A percentile compares a stretch with the other conserved stretches of the same genome.
phyloP scores from a whole-genome alignment of 202 grass and related monocot genomes.

The Setaria viridis region DNA sequence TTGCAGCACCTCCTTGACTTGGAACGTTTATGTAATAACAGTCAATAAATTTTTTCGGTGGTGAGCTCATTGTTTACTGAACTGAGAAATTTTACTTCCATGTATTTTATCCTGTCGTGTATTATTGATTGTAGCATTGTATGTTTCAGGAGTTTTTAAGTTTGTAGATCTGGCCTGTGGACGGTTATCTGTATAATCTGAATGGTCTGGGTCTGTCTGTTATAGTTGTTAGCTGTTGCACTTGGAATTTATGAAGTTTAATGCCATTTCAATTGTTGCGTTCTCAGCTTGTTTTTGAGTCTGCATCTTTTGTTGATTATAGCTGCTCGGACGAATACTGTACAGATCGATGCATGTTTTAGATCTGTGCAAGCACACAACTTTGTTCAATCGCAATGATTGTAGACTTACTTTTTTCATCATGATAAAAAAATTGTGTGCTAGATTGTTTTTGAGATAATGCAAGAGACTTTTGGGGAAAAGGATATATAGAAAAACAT shows the following conservation, averaged over 20 bases:
- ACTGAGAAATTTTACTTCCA: neutral
- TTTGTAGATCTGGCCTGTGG: neutral
- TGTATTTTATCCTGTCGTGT: neutral
- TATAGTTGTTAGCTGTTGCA: neutral
- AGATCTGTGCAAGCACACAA: too few relatives aligned
- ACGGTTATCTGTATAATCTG: too few relatives aligned
- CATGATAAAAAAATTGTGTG: too few relatives aligned
- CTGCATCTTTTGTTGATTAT: neutral
- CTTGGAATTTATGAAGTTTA: neutral
- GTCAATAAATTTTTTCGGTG: constrained; percentile 35
- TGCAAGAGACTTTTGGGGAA: too few relatives aligned
- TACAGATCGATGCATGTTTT: neutral
- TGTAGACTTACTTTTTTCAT: too few relatives aligned
- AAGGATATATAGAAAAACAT: too few relatives aligned
- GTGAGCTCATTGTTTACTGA: neutral
- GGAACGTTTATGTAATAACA: constrained; percentile 1
- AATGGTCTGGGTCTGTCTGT: neutral
- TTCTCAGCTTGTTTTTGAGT: neutral
- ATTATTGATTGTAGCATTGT: neutral
- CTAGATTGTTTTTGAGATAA: too few relatives aligned
- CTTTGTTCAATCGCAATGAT: too few relatives aligned
- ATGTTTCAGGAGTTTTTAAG: neutral
- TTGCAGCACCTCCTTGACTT: neutral
- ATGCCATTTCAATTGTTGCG: neutral
- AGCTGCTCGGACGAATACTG: neutral